Percentiles rank a stretch among this genome's conserved stretches.
Evolutionary conservation across 1,284 basidiomycete genomes (phyloP).

Genomic region (Fomitopsis schrenkii): DNA sequence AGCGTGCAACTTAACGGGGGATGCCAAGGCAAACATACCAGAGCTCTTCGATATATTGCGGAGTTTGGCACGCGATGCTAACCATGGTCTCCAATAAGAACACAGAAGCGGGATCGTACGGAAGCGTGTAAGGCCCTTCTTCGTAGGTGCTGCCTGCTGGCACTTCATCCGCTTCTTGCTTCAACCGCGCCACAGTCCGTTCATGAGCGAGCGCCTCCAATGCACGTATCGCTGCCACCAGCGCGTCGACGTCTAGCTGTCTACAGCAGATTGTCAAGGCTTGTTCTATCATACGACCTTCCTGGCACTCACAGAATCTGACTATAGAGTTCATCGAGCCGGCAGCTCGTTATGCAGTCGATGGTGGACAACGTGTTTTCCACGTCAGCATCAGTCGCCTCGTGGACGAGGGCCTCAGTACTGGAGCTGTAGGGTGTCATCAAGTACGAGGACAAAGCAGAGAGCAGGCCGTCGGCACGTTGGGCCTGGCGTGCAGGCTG

Average conservation of each 20-base stretch:
- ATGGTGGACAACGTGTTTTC: conserved; percentile 95
- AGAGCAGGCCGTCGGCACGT: conserved; percentile 85
- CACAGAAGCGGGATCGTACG: conserved; percentile 93
- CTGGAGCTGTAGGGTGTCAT: conserved; percentile 88
- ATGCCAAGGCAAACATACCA: conserved; percentile 52
- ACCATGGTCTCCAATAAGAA: conserved; percentile 95
- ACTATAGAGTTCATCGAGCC: conserved; percentile 90
- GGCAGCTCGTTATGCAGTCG: conserved; percentile 93
- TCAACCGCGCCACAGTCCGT: conserved; percentile 71
- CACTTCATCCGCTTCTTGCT: conserved; percentile 60
- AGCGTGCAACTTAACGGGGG: neutral
- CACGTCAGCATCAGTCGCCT: conserved; percentile 84
- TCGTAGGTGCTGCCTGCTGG: conserved; percentile 28
- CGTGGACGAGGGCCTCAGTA: conserved; percentile 70
- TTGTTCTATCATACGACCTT: neutral
- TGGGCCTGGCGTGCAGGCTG: conserved; percentile 63
- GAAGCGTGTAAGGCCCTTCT: conserved; percentile 48
- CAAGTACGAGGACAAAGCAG: conserved; percentile 93
- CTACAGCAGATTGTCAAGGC: conserved; percentile 31
- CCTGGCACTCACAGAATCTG: conserved; percentile 77
- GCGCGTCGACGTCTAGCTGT: conserved; percentile 71
- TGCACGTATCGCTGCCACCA: conserved; percentile 80
- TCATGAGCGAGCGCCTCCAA: conserved; percentile 90
- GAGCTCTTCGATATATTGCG: conserved; percentile 77
- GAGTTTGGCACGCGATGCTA: conserved; percentile 76